Evolutionary conservation across 2,329 filamentous ascomycete species (phyloP).

Genomic region (Pyricularia pennisetigena): DNA sequence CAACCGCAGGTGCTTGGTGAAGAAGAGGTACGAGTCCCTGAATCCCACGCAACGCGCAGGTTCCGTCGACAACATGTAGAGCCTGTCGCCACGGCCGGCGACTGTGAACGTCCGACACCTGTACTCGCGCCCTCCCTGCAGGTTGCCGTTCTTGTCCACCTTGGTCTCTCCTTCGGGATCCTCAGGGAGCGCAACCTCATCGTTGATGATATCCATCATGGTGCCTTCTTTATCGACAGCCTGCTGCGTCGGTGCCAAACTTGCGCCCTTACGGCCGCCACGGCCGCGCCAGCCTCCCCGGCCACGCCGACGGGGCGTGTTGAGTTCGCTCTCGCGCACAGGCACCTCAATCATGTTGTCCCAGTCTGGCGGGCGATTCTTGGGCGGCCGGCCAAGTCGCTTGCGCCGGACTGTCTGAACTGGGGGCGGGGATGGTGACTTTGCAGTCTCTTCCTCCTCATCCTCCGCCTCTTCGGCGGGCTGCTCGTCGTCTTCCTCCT

Average conservation of each 20-base stretch:
- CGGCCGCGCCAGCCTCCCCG: constrained; percentile 62
- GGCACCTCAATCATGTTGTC: constrained; percentile 51
- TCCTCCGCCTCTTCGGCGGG: constrained; percentile 19
- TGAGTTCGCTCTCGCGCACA: constrained; percentile 36
- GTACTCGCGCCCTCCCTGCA: constrained; percentile 81
- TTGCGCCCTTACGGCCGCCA: constrained; percentile 57
- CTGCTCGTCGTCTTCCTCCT: constrained; percentile 29
- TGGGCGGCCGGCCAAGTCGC: constrained; percentile 76
- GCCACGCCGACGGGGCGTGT: constrained; percentile 52
- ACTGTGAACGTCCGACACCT: constrained; percentile 93
- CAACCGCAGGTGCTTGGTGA: constrained; percentile 92
- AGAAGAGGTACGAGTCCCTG: constrained; percentile 96
- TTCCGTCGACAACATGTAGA: constrained; percentile 98
- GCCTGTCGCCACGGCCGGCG: constrained; percentile 66
- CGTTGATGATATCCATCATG: constrained; percentile 78
- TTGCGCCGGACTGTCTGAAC: constrained; percentile 61
- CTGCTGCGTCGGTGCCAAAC: constrained; percentile 69
- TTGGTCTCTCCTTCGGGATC: constrained; percentile 86
- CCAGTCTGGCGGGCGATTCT: constrained; percentile 75
- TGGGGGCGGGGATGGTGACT: constrained; percentile 45
- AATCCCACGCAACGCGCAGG: constrained; percentile 95
- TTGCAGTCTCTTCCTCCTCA: constrained; percentile 27
- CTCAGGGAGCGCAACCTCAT: constrained; percentile 82
- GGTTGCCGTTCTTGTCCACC: constrained; percentile 79
- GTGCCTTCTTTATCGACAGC: constrained; percentile 92